These are phyloP conservation scores for Xylaria castorea DNA, from an alignment of 495 filamentous ascomycete species.

Conservation along the genomic window DNA sequence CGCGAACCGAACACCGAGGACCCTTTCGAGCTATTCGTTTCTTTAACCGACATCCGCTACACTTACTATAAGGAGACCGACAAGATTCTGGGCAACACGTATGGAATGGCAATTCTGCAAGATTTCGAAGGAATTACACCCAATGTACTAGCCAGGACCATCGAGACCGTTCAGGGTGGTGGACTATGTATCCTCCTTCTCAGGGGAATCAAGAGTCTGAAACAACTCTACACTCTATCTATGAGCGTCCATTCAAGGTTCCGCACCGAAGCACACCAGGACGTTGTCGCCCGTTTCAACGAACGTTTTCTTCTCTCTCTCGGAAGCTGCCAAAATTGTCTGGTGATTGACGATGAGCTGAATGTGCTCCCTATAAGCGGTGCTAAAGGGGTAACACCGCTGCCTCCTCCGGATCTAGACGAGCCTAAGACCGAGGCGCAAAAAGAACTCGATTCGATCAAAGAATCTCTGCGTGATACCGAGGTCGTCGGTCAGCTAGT, in stretches of 20 bases:
- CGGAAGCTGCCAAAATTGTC: conserved; percentile 89
- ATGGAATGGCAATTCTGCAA: conserved; percentile 92
- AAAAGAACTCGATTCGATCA: conserved; percentile 83
- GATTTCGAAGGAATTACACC: conserved; percentile 98
- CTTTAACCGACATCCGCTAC: conserved; percentile 95
- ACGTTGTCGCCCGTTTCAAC: conserved; percentile 96
- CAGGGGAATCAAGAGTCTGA: conserved; percentile 96
- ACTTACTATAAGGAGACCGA: conserved; percentile 99
- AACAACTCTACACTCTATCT: conserved; percentile 94
- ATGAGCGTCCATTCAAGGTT: conserved; percentile 99
- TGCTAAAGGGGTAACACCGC: conserved; percentile 85
- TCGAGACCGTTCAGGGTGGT: conserved; percentile 98
- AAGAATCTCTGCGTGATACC: conserved; percentile 82
- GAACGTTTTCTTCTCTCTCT: conserved; percentile 96
- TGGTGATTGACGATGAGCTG: conserved; percentile 97
- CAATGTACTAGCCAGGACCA: conserved; percentile 90
- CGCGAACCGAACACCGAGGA: conserved; percentile 95
- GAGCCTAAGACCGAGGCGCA: conserved; percentile 68
- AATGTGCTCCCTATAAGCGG: conserved; percentile 98
- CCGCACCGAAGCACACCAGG: conserved; percentile 93
- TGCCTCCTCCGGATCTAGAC: conserved; percentile 75
- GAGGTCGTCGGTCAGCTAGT: conserved; percentile 86
- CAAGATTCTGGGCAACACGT: conserved; percentile 98
- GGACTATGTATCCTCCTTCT: conserved; percentile 88
- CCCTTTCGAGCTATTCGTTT: conserved; percentile 97